Percentiles rank a stretch among this genome's conserved stretches.
phyloP scores from a whole-genome alignment of 1,284 basidiomycete species.

The Inonotus obliquus region DNA sequence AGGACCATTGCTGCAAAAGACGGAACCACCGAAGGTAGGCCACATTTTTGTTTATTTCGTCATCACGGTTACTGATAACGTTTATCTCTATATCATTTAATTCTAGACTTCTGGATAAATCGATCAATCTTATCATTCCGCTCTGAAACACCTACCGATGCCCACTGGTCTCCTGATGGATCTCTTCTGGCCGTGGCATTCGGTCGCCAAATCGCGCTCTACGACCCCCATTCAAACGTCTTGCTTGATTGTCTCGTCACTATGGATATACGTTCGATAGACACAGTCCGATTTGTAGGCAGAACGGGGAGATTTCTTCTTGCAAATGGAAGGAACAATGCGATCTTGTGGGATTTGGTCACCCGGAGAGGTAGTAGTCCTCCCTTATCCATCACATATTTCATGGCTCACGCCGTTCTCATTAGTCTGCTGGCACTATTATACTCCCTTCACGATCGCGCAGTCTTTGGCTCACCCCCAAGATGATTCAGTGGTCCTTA shows the following conservation, averaged over 20 bases:
- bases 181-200: slow-evolving; percentile 81
- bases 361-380: slow-evolving; percentile 55
- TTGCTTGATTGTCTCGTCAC: slow-evolving; percentile 61
- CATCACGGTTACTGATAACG: not conserved
- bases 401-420: slow-evolving; percentile 3
- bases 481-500: slow-evolving; percentile 53
- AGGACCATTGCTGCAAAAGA: slow-evolving; percentile 39
- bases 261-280: slow-evolving; percentile 44
- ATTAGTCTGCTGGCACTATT: slow-evolving; percentile 60
- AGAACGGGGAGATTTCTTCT: slow-evolving; percentile 57
- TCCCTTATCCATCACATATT: slow-evolving; percentile 2
- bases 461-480: slow-evolving; percentile 50
- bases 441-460: slow-evolving; percentile 34
- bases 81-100: not conserved
- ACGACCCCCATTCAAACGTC: slow-evolving; percentile 68
- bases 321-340: slow-evolving; percentile 44
- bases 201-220: slow-evolving; percentile 69
- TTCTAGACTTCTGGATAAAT: slow-evolving; percentile 71
- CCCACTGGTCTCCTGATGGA: slow-evolving; percentile 82
- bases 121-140: slow-evolving; percentile 71
- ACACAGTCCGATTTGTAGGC: slow-evolving; percentile 62
- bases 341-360: slow-evolving; percentile 82
- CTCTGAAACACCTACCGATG: slow-evolving; percentile 57
- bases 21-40: slow-evolving; percentile 46
- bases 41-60: not conserved